Evolutionary conservation across 768 basidiomycete genomes (phyloP).

Genomic region (Termitomyces heimii): DNA sequence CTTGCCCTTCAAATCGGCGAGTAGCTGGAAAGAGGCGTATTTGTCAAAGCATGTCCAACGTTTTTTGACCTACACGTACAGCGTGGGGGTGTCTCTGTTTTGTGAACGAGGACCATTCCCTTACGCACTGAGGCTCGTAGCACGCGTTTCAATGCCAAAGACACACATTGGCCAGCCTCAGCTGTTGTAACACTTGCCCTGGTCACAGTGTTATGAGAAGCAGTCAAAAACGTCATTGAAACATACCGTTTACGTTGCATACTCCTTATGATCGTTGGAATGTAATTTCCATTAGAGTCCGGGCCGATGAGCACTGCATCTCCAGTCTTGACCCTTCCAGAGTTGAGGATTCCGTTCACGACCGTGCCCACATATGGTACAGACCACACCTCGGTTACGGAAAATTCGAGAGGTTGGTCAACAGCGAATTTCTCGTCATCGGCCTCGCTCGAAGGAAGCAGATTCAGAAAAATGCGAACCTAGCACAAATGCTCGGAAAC

Average conservation of each 20-base stretch:
- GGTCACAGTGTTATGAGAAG: background rate
- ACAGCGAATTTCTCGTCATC: slow-evolving; percentile 76
- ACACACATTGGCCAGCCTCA: slow-evolving; percentile 95
- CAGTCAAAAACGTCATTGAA: background rate
- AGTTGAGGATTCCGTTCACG: slow-evolving; percentile 78
- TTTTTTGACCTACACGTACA: slow-evolving; percentile 34
- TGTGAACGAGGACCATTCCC: slow-evolving; percentile 90
- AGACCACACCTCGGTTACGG: slow-evolving; percentile 83
- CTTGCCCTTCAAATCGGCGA: slow-evolving; percentile 86
- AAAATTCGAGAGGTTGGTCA: slow-evolving; percentile 82
- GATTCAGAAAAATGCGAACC: slow-evolving; percentile 87
- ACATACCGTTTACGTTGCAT: slow-evolving; percentile 89
- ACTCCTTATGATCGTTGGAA: slow-evolving; percentile 73
- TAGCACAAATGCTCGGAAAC: slow-evolving; percentile 18
- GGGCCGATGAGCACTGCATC: slow-evolving; percentile 85
- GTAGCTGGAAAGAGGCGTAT: slow-evolving; percentile 43
- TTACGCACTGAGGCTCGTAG: slow-evolving; percentile 78
- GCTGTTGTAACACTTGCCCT: slow-evolving; percentile 79
- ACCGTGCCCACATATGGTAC: slow-evolving; percentile 85
- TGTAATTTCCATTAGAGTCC: slow-evolving; percentile 87
- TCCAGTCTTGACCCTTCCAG: slow-evolving; percentile 69
- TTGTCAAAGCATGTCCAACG: background rate
- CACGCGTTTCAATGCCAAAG: slow-evolving; percentile 87
- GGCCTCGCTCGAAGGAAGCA: slow-evolving; percentile 81
- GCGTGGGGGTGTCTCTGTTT: slow-evolving; percentile 71